phyloP scores from a whole-genome alignment of 129 eudicot genomes.

The Pittosporum tobira region DNA sequence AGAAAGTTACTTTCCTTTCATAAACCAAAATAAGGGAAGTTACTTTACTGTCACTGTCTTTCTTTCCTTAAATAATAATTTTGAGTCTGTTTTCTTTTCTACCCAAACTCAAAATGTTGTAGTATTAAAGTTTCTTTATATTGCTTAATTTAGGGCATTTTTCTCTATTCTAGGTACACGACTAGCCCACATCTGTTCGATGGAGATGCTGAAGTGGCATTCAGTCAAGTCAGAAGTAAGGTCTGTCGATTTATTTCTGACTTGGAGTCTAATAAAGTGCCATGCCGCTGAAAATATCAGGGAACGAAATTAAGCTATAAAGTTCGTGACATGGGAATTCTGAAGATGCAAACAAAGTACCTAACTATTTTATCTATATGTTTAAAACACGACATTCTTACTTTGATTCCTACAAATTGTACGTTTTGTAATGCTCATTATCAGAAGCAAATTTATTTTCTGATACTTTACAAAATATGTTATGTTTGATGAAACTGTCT shows the following conservation, averaged over 20 bases:
- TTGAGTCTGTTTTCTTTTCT: no score
- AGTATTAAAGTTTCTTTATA: not conserved
- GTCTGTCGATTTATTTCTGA: slow-evolving; percentile 25
- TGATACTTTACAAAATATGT: not conserved
- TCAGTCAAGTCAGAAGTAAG: slow-evolving; percentile 74
- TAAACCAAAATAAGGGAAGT: no score
- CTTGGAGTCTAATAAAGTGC: not conserved
- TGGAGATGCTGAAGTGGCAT: slow-evolving; percentile 77
- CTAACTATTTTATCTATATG: not conserved
- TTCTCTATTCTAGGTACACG: slow-evolving; percentile 59
- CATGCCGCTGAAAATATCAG: not conserved
- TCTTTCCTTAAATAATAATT: no score
- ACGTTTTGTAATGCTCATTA: not conserved
- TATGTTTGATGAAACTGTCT: no score
- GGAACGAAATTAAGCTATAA: not conserved
- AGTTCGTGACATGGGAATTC: not conserved
- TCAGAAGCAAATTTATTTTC: not conserved
- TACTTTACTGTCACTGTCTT: no score
- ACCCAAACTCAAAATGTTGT: no score
- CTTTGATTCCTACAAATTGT: no score
- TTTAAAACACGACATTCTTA: not conserved
- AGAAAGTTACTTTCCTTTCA: no score
- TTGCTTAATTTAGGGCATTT: not conserved
- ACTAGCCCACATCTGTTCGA: slow-evolving; percentile 94
- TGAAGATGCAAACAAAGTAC: no score